phyloP scores from a whole-genome alignment of 257 asterid genomes.

The Ilex aquifolium region DNA sequence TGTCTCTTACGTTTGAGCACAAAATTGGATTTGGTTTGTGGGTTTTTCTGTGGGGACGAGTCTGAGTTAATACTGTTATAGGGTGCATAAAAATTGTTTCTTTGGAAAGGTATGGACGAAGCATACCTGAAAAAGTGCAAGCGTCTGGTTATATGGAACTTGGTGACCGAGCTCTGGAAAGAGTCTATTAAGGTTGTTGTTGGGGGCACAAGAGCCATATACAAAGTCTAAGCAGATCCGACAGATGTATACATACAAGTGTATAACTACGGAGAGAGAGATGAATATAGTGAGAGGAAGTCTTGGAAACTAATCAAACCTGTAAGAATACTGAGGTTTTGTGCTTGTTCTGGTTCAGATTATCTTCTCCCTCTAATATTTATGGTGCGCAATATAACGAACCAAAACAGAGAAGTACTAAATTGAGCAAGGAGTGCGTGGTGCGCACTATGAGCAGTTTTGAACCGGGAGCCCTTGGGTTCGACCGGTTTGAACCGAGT shows the following conservation, averaged over 20 bases:
- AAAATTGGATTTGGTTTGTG: constrained; percentile 33
- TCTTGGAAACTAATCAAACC: background rate
- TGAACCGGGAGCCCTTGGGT: background rate
- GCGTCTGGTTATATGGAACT: constrained; percentile 32
- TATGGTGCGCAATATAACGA: background rate
- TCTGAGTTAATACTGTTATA: constrained; percentile 21
- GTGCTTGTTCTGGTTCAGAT: background rate
- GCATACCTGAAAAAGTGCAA: constrained; percentile 41
- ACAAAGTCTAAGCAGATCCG: constrained; percentile 15
- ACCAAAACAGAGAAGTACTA: background rate
- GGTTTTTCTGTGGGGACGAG: constrained; percentile 23
- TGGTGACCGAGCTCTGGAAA: constrained; percentile 50
- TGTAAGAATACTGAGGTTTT: background rate
- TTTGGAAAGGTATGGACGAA: constrained; percentile 39
- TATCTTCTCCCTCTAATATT: background rate
- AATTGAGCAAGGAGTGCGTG: background rate
- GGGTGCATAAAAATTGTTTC: constrained; percentile 23
- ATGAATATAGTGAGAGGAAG: background rate
- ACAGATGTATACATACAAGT: background rate
- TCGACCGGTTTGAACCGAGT: too few relatives aligned
- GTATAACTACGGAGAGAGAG: background rate
- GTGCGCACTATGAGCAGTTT: background rate
- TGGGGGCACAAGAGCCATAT: constrained; percentile 50
- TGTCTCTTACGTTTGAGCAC: constrained; percentile 21
- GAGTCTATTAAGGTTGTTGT: constrained; percentile 38